Conservation (phyloP, 495 filamentous ascomycete genomes). For the Penicillium coffeae region DNA sequence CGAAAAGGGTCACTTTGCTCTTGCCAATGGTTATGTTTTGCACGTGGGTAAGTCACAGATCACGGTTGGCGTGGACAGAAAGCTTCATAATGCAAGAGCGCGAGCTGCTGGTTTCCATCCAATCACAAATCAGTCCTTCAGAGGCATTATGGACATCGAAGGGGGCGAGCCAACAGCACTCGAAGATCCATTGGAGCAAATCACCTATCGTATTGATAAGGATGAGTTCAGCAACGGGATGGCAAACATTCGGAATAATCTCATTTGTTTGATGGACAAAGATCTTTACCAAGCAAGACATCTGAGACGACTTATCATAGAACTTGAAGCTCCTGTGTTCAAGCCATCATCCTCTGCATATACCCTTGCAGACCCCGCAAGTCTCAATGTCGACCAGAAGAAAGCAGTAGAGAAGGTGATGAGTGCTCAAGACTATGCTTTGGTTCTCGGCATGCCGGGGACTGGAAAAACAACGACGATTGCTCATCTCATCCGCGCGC, state of each 20-base stretch:
- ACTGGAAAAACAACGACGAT: conserved; percentile 98
- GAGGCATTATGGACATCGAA: conserved; percentile 86
- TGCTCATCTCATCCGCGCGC: conserved; percentile 89
- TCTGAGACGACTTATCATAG: conserved; percentile 74
- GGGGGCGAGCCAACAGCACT: conserved; percentile 41
- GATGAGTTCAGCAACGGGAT: conserved; percentile 98
- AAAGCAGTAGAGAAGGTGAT: conserved; percentile 88
- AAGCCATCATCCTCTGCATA: conserved; percentile 59
- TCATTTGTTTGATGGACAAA: conserved; percentile 86
- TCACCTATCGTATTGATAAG: conserved; percentile 85
- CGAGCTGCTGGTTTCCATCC: conserved; percentile 69
- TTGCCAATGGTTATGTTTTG: conserved; percentile 86
- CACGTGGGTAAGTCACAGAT: conserved; percentile 69
- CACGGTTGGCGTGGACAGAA: conserved; percentile 81
- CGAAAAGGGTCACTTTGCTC: conserved; percentile 88
- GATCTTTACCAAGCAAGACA: conserved; percentile 66
- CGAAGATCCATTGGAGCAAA: conserved; percentile 50
- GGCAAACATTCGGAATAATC: conserved; percentile 89
- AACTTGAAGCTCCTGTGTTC: conserved; percentile 68
- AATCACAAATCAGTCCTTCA: conserved; percentile 74
- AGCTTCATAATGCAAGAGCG: conserved; percentile 80
- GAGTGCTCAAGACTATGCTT: conserved; percentile 88
- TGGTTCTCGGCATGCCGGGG: conserved; percentile 95
- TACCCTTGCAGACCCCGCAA: conserved; percentile 42
- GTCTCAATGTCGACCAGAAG: conserved; percentile 81